Conservation (phyloP, 2,329 filamentous ascomycete species). For the Claviceps digitariae region DNA sequence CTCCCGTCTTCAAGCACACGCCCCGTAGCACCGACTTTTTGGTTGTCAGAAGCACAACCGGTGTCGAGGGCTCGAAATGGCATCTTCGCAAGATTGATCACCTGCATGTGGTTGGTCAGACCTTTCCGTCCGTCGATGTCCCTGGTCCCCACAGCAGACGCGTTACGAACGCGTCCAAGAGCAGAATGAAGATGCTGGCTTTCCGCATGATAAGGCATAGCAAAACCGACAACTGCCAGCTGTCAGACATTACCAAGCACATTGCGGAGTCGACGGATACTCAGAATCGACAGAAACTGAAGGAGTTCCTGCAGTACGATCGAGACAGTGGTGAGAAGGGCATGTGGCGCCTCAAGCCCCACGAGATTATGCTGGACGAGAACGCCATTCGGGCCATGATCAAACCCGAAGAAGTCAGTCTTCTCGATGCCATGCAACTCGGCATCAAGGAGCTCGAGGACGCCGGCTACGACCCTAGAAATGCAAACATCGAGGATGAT, state of each 20-base stretch:
- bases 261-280: conserved; percentile 88
- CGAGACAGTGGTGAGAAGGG: conserved; percentile 61
- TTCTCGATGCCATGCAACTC: conserved; percentile 94
- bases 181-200: conserved; percentile 88
- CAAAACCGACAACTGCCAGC: conserved; percentile 51
- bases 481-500: conserved; percentile 49
- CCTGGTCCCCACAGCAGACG: conserved; percentile 88
- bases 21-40: conserved; percentile 73
- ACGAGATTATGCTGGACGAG: conserved; percentile 67
- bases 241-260: conserved; percentile 81
- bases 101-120: conserved; percentile 80
- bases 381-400: conserved; percentile 74
- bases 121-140: conserved; percentile 82
- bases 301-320: conserved; percentile 88
- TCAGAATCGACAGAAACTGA: conserved; percentile 91
- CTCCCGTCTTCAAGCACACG: conserved; percentile 81
- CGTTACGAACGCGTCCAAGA: conserved; percentile 94
- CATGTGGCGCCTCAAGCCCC: conserved; percentile 62
- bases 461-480: conserved; percentile 65
- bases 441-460: conserved; percentile 84
- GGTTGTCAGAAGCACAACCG: conserved; percentile 69
- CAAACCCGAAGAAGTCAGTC: conserved; percentile 86
- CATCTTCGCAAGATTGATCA: conserved; percentile 84
- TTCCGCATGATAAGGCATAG: conserved; percentile 78
- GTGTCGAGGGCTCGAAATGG: conserved; percentile 63